A percentile compares a stretch with the other conserved stretches of the same genome.
Conservation (phyloP, 352 stramenopile species). For the Globisporangium cystogenes region DNA sequence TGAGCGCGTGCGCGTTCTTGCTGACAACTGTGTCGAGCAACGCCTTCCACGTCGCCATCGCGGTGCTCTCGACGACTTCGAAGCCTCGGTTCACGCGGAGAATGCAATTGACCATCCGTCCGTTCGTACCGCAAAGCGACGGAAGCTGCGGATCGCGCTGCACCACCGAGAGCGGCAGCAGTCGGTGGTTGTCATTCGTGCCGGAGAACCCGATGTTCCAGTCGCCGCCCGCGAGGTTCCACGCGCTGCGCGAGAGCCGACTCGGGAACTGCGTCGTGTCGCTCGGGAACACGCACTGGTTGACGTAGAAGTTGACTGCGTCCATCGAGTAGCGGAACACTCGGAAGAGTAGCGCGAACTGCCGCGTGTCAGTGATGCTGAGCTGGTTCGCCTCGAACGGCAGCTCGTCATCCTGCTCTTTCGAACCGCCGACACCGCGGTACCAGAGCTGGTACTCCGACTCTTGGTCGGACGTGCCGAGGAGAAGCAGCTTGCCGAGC, state of each 20-base stretch:
- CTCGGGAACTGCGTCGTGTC: conserved; percentile 79
- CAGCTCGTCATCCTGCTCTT: too few species aligned
- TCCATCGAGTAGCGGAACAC: conserved; percentile 57
- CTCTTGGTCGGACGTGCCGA: conserved; percentile 59
- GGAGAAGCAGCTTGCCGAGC: conserved; percentile 46
- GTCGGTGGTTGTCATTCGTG: conserved; percentile 84
- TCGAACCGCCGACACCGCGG: too few species aligned
- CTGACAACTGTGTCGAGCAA: too few species aligned
- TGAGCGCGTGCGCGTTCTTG: conserved; percentile 52
- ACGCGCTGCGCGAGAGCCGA: conserved; percentile 65
- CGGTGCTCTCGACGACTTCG: conserved; percentile 16
- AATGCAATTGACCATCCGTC: conserved; percentile 80
- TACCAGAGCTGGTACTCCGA: too few species aligned
- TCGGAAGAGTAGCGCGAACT: conserved; percentile 47
- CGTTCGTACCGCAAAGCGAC: conserved; percentile 66
- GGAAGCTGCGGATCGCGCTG: conserved; percentile 53
- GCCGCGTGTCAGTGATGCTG: conserved; percentile 56
- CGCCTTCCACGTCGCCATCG: conserved; percentile 31
- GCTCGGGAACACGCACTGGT: conserved; percentile 65
- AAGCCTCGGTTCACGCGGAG: conserved; percentile 29
- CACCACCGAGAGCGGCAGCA: conserved; percentile 68
- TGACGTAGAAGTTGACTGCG: conserved; percentile 86
- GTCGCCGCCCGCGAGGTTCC: conserved; percentile 67
- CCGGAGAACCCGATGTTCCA: conserved; percentile 80
- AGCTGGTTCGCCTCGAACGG: conserved; percentile 63